Evolutionary conservation across 441 rosid genomes (phyloP).

Genomic region (Omphalea diandra): DNA sequence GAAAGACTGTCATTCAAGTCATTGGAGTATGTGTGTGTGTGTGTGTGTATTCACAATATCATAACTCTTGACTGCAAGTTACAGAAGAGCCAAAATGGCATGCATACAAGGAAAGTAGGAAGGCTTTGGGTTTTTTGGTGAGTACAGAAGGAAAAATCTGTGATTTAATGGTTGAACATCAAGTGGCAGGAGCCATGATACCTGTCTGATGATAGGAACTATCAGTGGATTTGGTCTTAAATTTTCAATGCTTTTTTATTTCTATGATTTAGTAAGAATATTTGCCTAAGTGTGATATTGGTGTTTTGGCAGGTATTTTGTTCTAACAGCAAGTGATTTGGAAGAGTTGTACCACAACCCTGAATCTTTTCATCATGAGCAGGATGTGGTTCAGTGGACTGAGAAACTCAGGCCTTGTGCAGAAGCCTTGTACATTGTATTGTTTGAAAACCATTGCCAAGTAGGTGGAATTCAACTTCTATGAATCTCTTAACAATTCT

Average conservation of each 20-base stretch:
- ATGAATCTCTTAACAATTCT: constrained; percentile 9
- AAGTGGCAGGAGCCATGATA: background rate
- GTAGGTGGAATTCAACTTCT: constrained; percentile 52
- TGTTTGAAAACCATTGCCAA: constrained; percentile 95
- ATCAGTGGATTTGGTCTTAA: background rate
- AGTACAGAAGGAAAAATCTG: background rate
- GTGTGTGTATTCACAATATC: background rate
- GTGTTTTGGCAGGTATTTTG: constrained; percentile 79
- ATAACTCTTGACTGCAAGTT: background rate
- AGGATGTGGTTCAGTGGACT: constrained; percentile 99
- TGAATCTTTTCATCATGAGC: constrained; percentile 98
- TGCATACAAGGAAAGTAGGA: background rate
- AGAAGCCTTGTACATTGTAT: constrained; percentile 95
- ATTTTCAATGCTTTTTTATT: background rate
- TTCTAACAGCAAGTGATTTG: constrained; percentile 80
- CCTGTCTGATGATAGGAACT: background rate
- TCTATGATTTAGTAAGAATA: background rate
- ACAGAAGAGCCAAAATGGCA: constrained; percentile 4
- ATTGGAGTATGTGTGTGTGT: background rate
- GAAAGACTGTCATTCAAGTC: background rate
- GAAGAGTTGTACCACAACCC: constrained; percentile 95
- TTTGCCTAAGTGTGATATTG: constrained; percentile 27
- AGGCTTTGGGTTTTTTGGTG: background rate
- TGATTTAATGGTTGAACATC: background rate
- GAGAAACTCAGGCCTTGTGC: constrained; percentile 98